Conservation (phyloP, 2,329 filamentous ascomycete genomes). For the Geoglossum cookeanum region DNA sequence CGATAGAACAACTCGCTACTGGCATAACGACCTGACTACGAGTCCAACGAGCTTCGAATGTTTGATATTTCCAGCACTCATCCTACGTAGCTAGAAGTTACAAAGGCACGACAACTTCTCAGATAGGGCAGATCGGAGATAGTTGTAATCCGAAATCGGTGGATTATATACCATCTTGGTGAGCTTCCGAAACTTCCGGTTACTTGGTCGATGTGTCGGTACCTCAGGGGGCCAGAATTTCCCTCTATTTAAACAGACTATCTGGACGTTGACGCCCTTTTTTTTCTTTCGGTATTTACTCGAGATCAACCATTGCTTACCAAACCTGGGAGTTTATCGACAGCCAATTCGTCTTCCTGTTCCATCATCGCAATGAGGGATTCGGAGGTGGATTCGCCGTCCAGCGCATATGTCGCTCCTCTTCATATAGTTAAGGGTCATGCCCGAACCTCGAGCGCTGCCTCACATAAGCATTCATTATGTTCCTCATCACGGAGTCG, state of each 20-base stretch:
- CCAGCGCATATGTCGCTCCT: not conserved
- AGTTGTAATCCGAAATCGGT: not conserved
- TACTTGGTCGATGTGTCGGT: not conserved
- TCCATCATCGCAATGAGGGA: not conserved
- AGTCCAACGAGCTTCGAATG: not conserved
- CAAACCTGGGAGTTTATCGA: not conserved
- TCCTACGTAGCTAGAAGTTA: not conserved
- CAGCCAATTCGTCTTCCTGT: not conserved
- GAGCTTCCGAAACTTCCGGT: not conserved
- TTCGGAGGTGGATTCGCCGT: not conserved
- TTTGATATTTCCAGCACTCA: not conserved
- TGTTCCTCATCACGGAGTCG: not conserved
- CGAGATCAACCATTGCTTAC: not conserved
- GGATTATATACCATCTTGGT: not conserved
- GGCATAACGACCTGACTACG: not conserved
- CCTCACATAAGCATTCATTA: not conserved
- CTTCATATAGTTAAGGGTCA: slow-evolving; percentile 3
- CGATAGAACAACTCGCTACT: not conserved
- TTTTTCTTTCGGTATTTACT: not conserved
- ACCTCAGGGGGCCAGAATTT: not conserved
- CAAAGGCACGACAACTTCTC: not conserved
- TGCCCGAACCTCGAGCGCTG: not conserved
- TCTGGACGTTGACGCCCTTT: not conserved
- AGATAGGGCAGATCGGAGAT: not conserved
- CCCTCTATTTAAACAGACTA: not conserved